Conservation (phyloP, 73 alveolate genomes). For the Diophrys sp. region DNA sequence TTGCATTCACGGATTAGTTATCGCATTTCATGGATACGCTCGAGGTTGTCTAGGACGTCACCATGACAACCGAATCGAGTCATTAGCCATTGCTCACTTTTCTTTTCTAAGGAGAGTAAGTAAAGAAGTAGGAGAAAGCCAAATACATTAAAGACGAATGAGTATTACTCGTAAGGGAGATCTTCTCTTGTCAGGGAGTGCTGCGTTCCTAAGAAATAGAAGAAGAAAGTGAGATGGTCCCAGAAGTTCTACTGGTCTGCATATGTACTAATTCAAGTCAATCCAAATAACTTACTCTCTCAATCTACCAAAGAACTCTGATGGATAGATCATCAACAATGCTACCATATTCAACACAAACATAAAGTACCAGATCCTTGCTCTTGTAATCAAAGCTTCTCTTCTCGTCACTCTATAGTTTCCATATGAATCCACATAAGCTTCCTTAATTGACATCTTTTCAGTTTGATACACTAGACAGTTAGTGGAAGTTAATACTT, state of each 20-base stretch:
- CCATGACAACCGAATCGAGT: constrained; percentile 10
- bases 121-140: constrained; percentile 4
- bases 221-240: neutral
- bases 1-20: neutral
- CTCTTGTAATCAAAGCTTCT: neutral
- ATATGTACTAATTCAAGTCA: neutral
- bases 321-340: neutral
- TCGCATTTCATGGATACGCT: neutral
- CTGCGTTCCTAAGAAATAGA: constrained; percentile 7
- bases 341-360: neutral
- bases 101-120: neutral
- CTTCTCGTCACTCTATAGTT: neutral
- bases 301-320: neutral
- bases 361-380: neutral
- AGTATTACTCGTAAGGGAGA: neutral
- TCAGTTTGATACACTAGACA: constrained; percentile 5
- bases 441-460: neutral
- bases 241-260: neutral
- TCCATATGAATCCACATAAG: neutral
- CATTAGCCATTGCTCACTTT: constrained; percentile 3
- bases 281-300: neutral
- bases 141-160: neutral
- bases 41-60: neutral
- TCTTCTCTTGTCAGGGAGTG: neutral
- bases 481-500: neutral